Base-by-base conservation (phyloP, 495 filamentous ascomycete species). In the Penicillium riverlandense region DNA sequence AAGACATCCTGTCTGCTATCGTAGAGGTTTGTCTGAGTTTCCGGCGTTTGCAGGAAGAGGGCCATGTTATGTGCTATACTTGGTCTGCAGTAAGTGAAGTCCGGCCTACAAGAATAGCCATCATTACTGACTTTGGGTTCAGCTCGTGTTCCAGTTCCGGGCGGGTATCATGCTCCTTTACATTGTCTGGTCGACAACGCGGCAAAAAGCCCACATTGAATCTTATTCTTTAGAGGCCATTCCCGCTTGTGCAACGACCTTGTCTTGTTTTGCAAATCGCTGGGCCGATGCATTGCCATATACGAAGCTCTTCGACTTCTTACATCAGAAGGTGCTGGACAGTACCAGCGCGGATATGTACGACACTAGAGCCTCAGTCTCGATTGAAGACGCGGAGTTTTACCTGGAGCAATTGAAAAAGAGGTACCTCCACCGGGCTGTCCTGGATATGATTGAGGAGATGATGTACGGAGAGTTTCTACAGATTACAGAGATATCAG, bases 81-180 rank as follows among this genome's bases (percentile, higher is more conserved):
- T 65, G 61, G 61, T 62, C 61, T 47, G 59, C 61, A 34, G 61
- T 65, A 45, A 44, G 61, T 22, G 6, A 22, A 22, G 1, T 16
- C 22, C 4, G 4, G 4, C 22, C 2, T 22, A 22, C 22, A 22
- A 4, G 4, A 6, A 22, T 22, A 22, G 22, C 22, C 6, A 22
- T 22, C 22, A 22, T 22, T 22, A 22, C 22, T 22, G 22, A 22
- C 22, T 22, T 6, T 34, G 32, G 32, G 32, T 27, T 8, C 35
- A 65, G 59, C 57, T 65, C 37, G 57, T 65, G 0, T 65, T 62
- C 33, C 61, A 65, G 37, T 65, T 65, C 37, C 44, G 59, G 12
- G 52, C 57, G 8, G 54, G 59, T 5, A 61, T 61, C 16, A 58
- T 57, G 56, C 57, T 65, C 10, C 53, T 65, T 2, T 65, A 65